Base-by-base conservation (phyloP, 2,329 filamentous ascomycete genomes). In the Beauveria australis region DNA sequence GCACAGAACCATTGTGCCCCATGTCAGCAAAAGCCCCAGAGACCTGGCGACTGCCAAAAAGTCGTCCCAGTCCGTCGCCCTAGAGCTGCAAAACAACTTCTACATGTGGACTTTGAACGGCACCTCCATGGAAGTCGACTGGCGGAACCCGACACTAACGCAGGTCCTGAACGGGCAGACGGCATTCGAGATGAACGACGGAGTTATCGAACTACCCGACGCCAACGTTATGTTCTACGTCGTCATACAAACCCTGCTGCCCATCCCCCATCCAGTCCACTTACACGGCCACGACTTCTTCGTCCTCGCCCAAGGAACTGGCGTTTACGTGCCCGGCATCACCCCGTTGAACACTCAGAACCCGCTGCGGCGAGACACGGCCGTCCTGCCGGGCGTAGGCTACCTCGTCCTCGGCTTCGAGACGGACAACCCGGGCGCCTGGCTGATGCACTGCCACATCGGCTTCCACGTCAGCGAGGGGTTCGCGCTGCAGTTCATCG, bases 391-490 rank as follows among this genome's bases (percentile, higher is more conserved):
- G 1, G 67, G 66, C 1, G 63, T 65, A 10, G 79, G 80, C 0
- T 77, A 78, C 67, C 59, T 81, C 3, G 76, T 80, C 22, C 71
- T 83, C 55, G 79, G 78, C 2, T 79, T 81, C 63, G 70, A 79
- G 66, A 74, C 75, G 0, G 73, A 76, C 44, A 58, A 58, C 33
- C 54, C 54, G 2, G 54, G 54, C 46, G 84, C 10, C 85, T 82
- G 63, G 82, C 87, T 64, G 84, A 87, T 67, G 87, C 83, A 79
- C 78, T 82, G 75, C 84, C 87, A 67, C 81, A 85, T 65, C 86
- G 87, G 66, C 80, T 79, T 47, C 78, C 80, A 2, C 79, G 87
- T 70, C 83, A 86, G 28, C 37, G 18, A 10, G 37, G 52, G 52
- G 3, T 16, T 54, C 6, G 49, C 48, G 7, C 48, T 51, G 2